phyloP scores from a whole-genome alignment of 1,284 basidiomycete genomes.

The Ceratobasidium sp. region DNA sequence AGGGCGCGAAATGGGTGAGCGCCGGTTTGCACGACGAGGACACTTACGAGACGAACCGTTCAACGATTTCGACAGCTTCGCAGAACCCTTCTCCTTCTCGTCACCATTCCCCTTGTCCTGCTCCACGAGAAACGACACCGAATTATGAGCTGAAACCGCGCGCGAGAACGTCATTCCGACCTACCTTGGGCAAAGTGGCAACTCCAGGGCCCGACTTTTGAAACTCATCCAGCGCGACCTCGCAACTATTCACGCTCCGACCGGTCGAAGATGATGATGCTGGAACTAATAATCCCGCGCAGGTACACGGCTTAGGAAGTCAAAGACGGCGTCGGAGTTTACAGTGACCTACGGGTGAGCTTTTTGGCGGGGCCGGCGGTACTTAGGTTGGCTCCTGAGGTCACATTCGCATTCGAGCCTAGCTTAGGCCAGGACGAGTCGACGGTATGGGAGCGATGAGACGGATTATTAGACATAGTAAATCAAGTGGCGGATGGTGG shows the following conservation, averaged over 20 bases:
- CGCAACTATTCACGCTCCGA: neutral
- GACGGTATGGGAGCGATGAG: neutral
- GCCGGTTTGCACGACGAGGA: neutral
- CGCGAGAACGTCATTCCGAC: neutral
- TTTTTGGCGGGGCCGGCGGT: constrained; percentile 7
- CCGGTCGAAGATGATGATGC: neutral
- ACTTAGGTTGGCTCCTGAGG: neutral
- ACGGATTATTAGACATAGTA: neutral
- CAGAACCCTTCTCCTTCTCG: neutral
- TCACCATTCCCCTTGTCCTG: too few species aligned
- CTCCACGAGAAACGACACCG: too few species aligned
- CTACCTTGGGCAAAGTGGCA: constrained; percentile 25
- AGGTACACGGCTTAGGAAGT: neutral
- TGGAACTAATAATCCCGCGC: constrained; percentile 1
- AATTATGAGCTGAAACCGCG: too few species aligned
- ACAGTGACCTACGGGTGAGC: constrained; percentile 18
- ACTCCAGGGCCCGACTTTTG: constrained; percentile 12
- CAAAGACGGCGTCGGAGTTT: constrained; percentile 9
- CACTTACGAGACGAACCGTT: constrained; percentile 19
- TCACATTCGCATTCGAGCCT: constrained; percentile 3
- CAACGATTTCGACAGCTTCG: constrained; percentile 11
- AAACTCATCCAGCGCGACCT: constrained; percentile 2
- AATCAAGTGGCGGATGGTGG: constrained; percentile 5
- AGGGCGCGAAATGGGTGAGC: neutral
- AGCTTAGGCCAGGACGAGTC: constrained; percentile 10